Conservation (phyloP, 1,284 basidiomycete species). For the Macrocystidia cucumis region DNA sequence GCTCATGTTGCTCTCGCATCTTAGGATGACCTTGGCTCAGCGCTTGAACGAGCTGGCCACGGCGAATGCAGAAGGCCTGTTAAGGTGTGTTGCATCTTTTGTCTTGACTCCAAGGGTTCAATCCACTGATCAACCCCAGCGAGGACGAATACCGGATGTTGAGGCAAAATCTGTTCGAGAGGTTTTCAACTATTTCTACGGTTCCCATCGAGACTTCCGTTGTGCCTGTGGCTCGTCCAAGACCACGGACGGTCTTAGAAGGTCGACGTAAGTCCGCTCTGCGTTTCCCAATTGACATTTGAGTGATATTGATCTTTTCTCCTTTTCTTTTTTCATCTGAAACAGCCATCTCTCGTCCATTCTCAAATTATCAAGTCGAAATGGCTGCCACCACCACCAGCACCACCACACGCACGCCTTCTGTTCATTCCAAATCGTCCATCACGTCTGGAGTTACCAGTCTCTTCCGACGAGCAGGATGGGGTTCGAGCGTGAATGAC, state of each 20-base stretch:
- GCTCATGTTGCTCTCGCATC: not conserved
- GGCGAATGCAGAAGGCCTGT: slow-evolving; percentile 68
- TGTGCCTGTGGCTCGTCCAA: slow-evolving; percentile 37
- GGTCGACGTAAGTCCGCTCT: slow-evolving; percentile 19
- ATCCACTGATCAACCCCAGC: slow-evolving; percentile 27
- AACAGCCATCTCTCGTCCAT: slow-evolving; percentile 27
- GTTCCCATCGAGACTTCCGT: slow-evolving; percentile 55
- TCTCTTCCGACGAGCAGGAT: slow-evolving; percentile 50
- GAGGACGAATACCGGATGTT: slow-evolving; percentile 74
- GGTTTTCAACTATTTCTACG: slow-evolving; percentile 47
- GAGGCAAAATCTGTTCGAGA: slow-evolving; percentile 69
- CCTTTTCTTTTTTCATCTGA: slow-evolving; percentile 11
- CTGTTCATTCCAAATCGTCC: slow-evolving; percentile 53
- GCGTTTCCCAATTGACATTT: not conserved
- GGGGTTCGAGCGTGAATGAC: no score
- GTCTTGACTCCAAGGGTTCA: slow-evolving; percentile 3
- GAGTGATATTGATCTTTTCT: slow-evolving; percentile 1
- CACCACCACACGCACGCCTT: slow-evolving; percentile 49
- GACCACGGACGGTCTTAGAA: slow-evolving; percentile 20
- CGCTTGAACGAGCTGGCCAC: slow-evolving; percentile 69
- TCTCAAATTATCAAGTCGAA: slow-evolving; percentile 45
- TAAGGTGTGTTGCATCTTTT: slow-evolving; percentile 44
- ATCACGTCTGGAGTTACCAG: slow-evolving; percentile 51
- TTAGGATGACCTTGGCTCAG: slow-evolving; percentile 65
- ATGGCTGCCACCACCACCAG: no score